Percentiles rank a stretch among this genome's conserved stretches.
These are phyloP conservation scores for Daldinia childiae DNA, from an alignment of 495 filamentous ascomycete species.

Conservation along the genomic window DNA sequence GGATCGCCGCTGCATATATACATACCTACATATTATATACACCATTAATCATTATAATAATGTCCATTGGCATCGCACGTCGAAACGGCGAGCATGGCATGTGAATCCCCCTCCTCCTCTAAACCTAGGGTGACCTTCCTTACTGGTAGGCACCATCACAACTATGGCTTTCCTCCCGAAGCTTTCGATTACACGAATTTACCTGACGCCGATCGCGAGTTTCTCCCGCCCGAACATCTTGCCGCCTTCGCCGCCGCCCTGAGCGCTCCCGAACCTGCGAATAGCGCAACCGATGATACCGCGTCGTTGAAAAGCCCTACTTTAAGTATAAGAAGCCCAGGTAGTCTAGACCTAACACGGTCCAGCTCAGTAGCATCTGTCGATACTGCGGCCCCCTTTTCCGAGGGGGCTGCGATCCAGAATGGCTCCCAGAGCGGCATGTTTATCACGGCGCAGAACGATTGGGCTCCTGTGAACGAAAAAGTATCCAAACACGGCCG, in stretches of 20 bases:
- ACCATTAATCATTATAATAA: constrained; percentile 8
- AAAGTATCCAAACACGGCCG: constrained; percentile 60
- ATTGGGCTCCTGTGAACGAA: constrained; percentile 83
- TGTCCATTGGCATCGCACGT: constrained; percentile 25
- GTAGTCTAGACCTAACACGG: constrained; percentile 33
- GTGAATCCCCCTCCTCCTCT: constrained; percentile 23
- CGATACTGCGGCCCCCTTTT: constrained; percentile 19
- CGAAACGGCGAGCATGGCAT: constrained; percentile 47
- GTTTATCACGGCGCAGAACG: constrained; percentile 79
- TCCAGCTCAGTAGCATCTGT: constrained; percentile 36
- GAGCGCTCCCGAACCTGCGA: constrained; percentile 59
- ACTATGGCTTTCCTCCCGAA: constrained; percentile 59
- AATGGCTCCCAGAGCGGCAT: constrained; percentile 46
- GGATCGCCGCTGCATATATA: background rate
- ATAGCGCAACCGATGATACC: constrained; percentile 53
- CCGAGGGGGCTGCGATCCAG: constrained; percentile 27
- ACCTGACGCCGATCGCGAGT: constrained; percentile 73
- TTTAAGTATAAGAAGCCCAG: constrained; percentile 44
- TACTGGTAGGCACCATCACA: constrained; percentile 39
- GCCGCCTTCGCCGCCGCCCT: constrained; percentile 68
- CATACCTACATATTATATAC: background rate
- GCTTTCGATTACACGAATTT: constrained; percentile 59
- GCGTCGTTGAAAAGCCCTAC: constrained; percentile 42
- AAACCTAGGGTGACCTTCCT: constrained; percentile 39
- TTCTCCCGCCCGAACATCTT: constrained; percentile 66